Evolutionary conservation across 208 protist species (phyloP), one percentile per base, ranked within the genome.

Genomic region (Leishmania amazonensis): DNA sequence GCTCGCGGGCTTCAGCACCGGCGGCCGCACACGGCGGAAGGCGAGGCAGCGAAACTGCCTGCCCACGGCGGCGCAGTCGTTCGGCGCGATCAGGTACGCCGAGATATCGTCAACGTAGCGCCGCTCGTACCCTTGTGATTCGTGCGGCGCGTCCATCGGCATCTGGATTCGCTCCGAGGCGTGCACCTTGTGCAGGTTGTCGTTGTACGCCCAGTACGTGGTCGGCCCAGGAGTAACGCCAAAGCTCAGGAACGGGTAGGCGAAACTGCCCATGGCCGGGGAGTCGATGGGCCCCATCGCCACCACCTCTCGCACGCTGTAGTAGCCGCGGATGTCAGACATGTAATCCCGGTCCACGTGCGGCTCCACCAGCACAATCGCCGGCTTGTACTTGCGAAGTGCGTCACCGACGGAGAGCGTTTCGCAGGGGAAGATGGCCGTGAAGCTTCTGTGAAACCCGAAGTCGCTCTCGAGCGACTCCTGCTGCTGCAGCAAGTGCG

Each of bases 191-290:
- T 94, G 90, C 45, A 95, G 83, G 75, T 87, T 86, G 71, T 93
- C 87, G 83, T 95, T 95, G 89, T 92, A 95, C 68, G 79, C 83
- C 88, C 89, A 94, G 85, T 95, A 96, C 31, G 87, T 92, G n/a
- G 68, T 78, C 19, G 93, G 90, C 3, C 93, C 93, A 15, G 93
- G 90, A 7, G 86, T 93, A 28, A 91, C 90, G 5, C 93, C 93
- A 51, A 94, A 95, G 54, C 82, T 89, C 64, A 96, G 85, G 51
- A 94, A 92, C 6, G 93, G 93, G 77, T 85, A 94, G 31, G 88
- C 79, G 70, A 94, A 94, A 83, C 83, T 90, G 58, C 84, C 87
- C 91, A 96, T 95, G 17, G 88, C 91, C 0, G 93, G 93, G 38
- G 87, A 89, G 84, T 96, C 93, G 45, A 96, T 83, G 3, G 85